A percentile compares a stretch with the other conserved stretches of the same genome.
Evolutionary conservation across 345 rosid genomes (phyloP).

Genomic region (Eucalyptus cloeziana): DNA sequence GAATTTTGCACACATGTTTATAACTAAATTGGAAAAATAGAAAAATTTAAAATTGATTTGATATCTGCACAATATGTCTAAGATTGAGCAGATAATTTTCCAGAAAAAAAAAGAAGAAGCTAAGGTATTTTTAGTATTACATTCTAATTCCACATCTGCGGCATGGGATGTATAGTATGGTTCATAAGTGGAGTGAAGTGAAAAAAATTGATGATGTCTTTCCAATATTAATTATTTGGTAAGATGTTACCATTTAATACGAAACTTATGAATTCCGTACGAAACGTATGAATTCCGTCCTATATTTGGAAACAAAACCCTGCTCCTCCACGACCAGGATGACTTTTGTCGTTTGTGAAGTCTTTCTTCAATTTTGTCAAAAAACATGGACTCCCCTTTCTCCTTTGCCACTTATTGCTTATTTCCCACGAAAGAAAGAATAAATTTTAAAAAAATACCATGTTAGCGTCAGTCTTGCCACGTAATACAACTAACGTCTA

Average conservation of each 20-base stretch:
- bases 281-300: not conserved
- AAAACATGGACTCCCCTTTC: not conserved
- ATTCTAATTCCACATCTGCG: not conserved
- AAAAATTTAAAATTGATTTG: not conserved
- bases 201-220: not conserved
- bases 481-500: accelerated
- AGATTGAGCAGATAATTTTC: not conserved
- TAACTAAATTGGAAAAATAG: not conserved
- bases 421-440: not conserved
- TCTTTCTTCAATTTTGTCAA: not conserved
- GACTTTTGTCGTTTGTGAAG: not conserved
- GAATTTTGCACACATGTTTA: not conserved
- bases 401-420: not conserved
- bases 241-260: not conserved
- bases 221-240: not conserved
- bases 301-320: not conserved
- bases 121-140: not conserved
- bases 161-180: not conserved
- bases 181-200: not conserved
- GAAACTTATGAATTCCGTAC: not conserved
- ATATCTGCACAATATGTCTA: not conserved
- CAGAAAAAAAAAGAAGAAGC: accelerated
- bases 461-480: accelerated
- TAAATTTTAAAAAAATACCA: too few relatives aligned
- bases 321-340: not conserved